Evolutionary conservation across 2,329 filamentous ascomycete genomes (phyloP).

Genomic region (Neofusicoccum ribis): DNA sequence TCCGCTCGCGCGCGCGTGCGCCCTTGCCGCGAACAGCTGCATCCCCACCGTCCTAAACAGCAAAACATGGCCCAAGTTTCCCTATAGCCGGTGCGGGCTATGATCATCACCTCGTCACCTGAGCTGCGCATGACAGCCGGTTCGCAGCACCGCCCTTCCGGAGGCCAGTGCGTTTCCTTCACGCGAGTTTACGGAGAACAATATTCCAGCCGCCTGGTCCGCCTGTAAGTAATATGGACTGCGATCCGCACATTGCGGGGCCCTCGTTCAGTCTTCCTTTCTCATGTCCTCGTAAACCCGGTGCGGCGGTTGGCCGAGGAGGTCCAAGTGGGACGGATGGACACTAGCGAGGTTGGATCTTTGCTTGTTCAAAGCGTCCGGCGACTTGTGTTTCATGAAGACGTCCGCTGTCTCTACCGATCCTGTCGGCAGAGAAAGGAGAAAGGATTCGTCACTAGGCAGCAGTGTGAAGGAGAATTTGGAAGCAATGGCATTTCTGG

Average conservation of each 20-base stretch:
- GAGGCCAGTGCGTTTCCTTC: not conserved
- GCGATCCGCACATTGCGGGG: not conserved
- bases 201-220: not conserved
- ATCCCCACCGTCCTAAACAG: not conserved
- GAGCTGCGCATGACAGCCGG: slow-evolving; percentile 9
- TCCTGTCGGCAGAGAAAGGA: not conserved
- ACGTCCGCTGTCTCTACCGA: not conserved
- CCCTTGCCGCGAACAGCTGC: not conserved
- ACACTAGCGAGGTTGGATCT: not conserved
- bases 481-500: not conserved
- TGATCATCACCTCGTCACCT: not conserved
- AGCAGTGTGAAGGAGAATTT: not conserved
- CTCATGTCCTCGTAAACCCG: not conserved
- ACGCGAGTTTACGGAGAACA: not conserved
- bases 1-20: not conserved
- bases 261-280: not conserved
- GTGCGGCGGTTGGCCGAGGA: not conserved
- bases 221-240: not conserved
- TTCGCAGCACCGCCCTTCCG: not conserved
- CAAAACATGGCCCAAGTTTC: not conserved
- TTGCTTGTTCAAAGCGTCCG: not conserved
- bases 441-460: not conserved
- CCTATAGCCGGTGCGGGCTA: not conserved
- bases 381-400: not conserved
- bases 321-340: not conserved